Conservation (phyloP, 768 basidiomycete species). For the Russula sp. region DNA sequence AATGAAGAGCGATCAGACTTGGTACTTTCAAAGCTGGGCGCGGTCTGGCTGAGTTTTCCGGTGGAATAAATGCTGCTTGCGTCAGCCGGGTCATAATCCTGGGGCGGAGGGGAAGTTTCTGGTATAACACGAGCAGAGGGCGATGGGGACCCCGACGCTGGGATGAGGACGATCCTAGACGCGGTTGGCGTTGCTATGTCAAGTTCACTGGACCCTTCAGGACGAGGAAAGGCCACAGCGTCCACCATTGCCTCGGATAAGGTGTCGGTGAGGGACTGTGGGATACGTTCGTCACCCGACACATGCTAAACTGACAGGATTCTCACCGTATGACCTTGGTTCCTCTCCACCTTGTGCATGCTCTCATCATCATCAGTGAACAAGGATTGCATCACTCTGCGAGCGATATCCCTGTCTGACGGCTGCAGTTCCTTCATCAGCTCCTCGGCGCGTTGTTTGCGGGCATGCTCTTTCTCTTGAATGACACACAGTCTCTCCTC, state of each 20-base stretch:
- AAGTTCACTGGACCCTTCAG: constrained; percentile 24
- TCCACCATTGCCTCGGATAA: constrained; percentile 44
- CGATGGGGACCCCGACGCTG: neutral
- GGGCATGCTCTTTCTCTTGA: constrained; percentile 52
- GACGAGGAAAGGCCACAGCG: constrained; percentile 34
- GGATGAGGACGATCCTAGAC: constrained; percentile 15
- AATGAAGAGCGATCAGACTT: constrained; percentile 35
- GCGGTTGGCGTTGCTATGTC: constrained; percentile 11
- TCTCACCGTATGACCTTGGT: constrained; percentile 54
- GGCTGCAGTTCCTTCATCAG: constrained; percentile 49
- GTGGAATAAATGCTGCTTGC: constrained; percentile 15
- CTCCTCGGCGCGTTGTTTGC: constrained; percentile 44
- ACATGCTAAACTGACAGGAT: neutral
- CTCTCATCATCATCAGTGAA: constrained; percentile 44
- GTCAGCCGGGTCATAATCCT: constrained; percentile 6
- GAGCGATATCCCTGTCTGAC: constrained; percentile 61
- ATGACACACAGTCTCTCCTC: constrained; percentile 49
- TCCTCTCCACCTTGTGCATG: constrained; percentile 43
- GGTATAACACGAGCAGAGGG: neutral
- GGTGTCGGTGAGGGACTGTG: constrained; percentile 40
- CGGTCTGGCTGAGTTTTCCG: constrained; percentile 15
- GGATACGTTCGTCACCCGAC: neutral
- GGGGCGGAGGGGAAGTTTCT: neutral
- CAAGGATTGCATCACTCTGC: constrained; percentile 56
- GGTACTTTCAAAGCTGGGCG: constrained; percentile 8